A percentile compares a stretch with the other conserved stretches of the same genome.
Evolutionary conservation across 805 yeast genomes (phyloP).

Genomic region (Kodamaea restingae): DNA sequence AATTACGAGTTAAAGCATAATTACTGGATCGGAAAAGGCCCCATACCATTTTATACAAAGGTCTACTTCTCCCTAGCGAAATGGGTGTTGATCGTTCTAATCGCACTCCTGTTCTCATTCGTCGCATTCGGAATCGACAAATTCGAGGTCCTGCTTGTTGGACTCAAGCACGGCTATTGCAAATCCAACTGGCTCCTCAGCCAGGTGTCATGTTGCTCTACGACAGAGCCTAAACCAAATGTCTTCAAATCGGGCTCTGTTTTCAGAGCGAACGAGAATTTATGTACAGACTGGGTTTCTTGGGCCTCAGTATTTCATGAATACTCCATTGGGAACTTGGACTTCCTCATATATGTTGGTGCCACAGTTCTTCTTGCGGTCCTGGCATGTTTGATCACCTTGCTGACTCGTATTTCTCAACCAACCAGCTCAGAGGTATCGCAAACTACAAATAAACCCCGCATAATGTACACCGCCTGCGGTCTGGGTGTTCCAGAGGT

Average conservation of each 20-base stretch:
- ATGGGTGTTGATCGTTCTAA: constrained; percentile 47
- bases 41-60: constrained; percentile 20
- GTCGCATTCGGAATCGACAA: constrained; percentile 48
- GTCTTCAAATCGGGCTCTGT: constrained; percentile 21
- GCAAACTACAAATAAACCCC: too few relatives aligned
- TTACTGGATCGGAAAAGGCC: constrained; percentile 17
- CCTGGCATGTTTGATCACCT: constrained; percentile 42
- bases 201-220: constrained; percentile 34
- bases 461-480: constrained; percentile 45
- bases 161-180: constrained; percentile 52
- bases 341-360: constrained; percentile 33
- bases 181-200: constrained; percentile 39
- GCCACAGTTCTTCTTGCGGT: constrained; percentile 42
- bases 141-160: constrained; percentile 45
- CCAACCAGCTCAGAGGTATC: constrained; percentile 1
- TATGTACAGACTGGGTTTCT: constrained; percentile 34
- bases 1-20: constrained; percentile 33
- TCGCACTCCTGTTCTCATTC: constrained; percentile 45
- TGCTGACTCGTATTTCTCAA: constrained; percentile 39
- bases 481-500: constrained; percentile 65
- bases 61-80: constrained; percentile 39
- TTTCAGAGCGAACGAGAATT: constrained; percentile 6
- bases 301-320: constrained; percentile 37
- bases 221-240: not conserved
- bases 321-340: constrained; percentile 13